These are phyloP conservation scores for Zychaea mexicana DNA, from an alignment of 371 early-diverging fungal species.

Conservation along the genomic window DNA sequence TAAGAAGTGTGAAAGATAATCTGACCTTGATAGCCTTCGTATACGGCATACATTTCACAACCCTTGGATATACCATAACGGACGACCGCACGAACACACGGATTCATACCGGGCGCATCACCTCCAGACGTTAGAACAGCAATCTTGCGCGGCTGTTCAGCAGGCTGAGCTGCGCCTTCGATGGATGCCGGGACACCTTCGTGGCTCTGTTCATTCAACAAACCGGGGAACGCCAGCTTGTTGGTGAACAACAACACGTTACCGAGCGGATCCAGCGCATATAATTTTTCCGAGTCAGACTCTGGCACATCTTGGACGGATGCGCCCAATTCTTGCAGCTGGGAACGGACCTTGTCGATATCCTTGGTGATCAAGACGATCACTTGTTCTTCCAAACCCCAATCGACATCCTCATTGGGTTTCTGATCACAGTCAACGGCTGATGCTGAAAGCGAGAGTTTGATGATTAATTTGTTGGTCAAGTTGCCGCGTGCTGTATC, in stretches of 20 bases:
- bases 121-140: constrained; percentile 98
- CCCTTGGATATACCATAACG: constrained; percentile 86
- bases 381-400: constrained; percentile 30
- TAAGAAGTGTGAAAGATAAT: neutral
- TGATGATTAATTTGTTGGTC: constrained; percentile 38
- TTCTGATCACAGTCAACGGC: neutral
- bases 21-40: constrained; percentile 96
- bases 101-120: constrained; percentile 99
- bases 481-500: constrained; percentile 14
- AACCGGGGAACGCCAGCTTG: constrained; percentile 31
- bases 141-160: constrained; percentile 49
- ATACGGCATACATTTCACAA: constrained; percentile 89
- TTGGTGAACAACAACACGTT: constrained; percentile 72
- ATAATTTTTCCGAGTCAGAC: constrained; percentile 25
- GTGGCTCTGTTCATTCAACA: neutral
- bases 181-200: constrained; percentile 1
- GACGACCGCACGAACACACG: constrained; percentile 93
- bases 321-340: constrained; percentile 20
- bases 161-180: neutral
- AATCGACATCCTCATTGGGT: constrained; percentile 28
- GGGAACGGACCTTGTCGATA: constrained; percentile 33
- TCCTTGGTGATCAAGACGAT: constrained; percentile 30
- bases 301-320: constrained; percentile 22
- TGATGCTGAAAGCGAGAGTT: constrained; percentile 30
- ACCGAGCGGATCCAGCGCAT: constrained; percentile 76